phyloP scores from a whole-genome alignment of 148 eudicot species.

The Nyssa sinensis region DNA sequence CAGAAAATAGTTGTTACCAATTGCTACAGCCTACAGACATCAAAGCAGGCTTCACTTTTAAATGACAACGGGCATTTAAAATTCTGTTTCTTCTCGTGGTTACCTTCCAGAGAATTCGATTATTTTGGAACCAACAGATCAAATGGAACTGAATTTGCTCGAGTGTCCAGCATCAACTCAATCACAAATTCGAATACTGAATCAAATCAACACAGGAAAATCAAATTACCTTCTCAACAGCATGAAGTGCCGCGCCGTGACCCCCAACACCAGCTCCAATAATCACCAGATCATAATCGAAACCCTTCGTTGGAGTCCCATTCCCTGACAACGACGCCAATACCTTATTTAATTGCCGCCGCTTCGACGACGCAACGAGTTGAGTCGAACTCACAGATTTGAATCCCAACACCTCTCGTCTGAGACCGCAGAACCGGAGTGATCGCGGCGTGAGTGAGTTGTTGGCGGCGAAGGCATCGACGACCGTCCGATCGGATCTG shows the following conservation, averaged over 20 bases:
- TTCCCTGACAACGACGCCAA: constrained; percentile 37
- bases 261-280: constrained; percentile 64
- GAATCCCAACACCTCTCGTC: constrained; percentile 33
- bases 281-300: constrained; percentile 50
- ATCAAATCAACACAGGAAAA: background rate
- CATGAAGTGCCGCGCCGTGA: constrained; percentile 62
- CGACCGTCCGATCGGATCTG: constrained; percentile 10
- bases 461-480: constrained; percentile 8
- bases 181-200: background rate
- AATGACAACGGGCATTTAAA: too few species aligned
- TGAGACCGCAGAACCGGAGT: constrained; percentile 48
- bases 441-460: constrained; percentile 12
- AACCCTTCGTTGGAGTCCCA: constrained; percentile 28
- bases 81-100: too few species aligned
- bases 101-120: too few species aligned
- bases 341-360: constrained; percentile 7
- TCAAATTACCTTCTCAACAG: constrained; percentile 44
- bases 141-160: too few species aligned
- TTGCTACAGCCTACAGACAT: too few species aligned
- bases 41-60: too few species aligned
- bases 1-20: too few species aligned
- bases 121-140: too few species aligned
- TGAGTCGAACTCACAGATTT: background rate
- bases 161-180: too few species aligned
- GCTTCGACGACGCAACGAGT: constrained; percentile 11